These are phyloP conservation scores for Diatrype stigma DNA, from an alignment of 2,329 filamentous ascomycete species.

Conservation along the genomic window DNA sequence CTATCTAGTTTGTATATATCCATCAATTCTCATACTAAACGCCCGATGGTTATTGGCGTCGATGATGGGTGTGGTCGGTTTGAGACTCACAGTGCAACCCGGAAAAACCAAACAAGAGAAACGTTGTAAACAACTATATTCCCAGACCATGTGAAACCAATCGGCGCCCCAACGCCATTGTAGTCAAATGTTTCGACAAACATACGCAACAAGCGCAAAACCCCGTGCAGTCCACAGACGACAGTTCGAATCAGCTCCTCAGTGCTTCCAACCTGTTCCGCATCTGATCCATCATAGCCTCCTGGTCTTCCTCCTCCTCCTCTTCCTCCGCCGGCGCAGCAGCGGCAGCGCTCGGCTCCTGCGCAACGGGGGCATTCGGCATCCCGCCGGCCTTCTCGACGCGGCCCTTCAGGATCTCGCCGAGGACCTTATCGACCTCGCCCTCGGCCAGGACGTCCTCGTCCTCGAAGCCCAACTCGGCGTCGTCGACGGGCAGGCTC, in stretches of 20 bases:
- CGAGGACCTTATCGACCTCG: constrained; percentile 90
- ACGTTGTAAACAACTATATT: constrained; percentile 3
- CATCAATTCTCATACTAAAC: background rate
- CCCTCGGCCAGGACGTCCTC: constrained; percentile 68
- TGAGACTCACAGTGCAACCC: constrained; percentile 9
- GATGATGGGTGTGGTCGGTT: background rate
- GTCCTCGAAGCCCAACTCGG: constrained; percentile 68
- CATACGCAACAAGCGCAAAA: background rate
- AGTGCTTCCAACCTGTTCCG: constrained; percentile 83
- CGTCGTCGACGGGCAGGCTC: constrained; percentile 69
- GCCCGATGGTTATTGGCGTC: background rate
- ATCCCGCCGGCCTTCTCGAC: constrained; percentile 60
- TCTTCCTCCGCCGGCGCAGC: constrained; percentile 47
- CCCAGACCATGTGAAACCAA: constrained; percentile 8
- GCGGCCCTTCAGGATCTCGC: constrained; percentile 82
- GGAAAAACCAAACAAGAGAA: constrained; percentile 1
- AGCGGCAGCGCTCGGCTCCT: constrained; percentile 48
- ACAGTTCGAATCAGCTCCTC: constrained; percentile 58
- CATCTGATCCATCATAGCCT: constrained; percentile 93
- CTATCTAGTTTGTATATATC: background rate
- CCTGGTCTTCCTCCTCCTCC: constrained; percentile 79
- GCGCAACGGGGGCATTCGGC: constrained; percentile 50
- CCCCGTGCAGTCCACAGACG: background rate
- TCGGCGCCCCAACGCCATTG: constrained; percentile 16
- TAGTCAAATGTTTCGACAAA: background rate